Conservation (phyloP, 2,329 filamentous ascomycete genomes). For the Fusarium equiseti region DNA sequence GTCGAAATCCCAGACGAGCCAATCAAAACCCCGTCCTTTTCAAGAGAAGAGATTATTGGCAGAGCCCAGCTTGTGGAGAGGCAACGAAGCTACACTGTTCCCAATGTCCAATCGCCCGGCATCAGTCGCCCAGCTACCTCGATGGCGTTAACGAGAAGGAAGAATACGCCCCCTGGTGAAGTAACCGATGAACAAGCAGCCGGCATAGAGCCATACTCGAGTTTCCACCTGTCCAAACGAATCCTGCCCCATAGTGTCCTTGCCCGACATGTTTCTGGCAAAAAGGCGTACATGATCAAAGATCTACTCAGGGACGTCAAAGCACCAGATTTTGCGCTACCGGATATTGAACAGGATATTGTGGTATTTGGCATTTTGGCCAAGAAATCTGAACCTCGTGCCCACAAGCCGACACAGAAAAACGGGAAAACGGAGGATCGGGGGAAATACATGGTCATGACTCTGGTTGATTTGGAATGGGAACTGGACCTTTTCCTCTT, state of each 20-base stretch:
- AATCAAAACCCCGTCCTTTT: constrained; percentile 65
- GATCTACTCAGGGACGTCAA: constrained; percentile 86
- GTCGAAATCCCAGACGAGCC: constrained; percentile 65
- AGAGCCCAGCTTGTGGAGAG: constrained; percentile 47
- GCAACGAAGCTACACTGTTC: constrained; percentile 59
- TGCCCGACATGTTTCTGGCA: constrained; percentile 80
- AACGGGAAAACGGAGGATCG: constrained; percentile 66
- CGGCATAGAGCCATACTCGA: constrained; percentile 88
- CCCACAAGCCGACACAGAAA: constrained; percentile 62
- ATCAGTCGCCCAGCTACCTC: constrained; percentile 32
- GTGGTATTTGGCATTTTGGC: constrained; percentile 91
- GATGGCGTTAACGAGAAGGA: constrained; percentile 21
- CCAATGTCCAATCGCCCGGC: constrained; percentile 47
- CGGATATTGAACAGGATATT: constrained; percentile 86
- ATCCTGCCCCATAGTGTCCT: constrained; percentile 85
- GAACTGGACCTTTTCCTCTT: constrained; percentile 94
- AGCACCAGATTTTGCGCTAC: constrained; percentile 83
- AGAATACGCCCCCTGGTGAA: constrained; percentile 37
- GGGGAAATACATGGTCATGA: constrained; percentile 94
- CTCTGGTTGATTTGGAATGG: constrained; percentile 88
- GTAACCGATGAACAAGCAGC: constrained; percentile 46
- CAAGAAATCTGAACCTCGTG: constrained; percentile 84
- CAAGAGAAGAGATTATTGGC: constrained; percentile 71
- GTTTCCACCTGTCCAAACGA: constrained; percentile 83
- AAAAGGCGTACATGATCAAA: constrained; percentile 81